phyloP scores from a whole-genome alignment of 805 yeast genomes.

The Candida orba region DNA sequence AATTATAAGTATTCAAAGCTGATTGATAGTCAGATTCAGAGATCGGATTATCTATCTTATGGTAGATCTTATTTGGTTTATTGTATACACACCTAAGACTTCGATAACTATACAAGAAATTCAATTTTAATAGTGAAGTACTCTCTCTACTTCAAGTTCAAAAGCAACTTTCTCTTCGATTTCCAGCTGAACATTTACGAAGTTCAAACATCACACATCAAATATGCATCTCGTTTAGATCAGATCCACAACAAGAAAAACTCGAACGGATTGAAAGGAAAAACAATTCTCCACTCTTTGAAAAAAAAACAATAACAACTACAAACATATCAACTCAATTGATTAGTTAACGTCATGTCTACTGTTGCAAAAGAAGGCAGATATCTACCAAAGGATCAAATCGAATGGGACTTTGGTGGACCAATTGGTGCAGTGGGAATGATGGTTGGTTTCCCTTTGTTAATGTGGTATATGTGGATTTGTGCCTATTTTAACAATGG shows the following conservation, averaged over 20 bases:
- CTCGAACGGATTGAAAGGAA: neutral
- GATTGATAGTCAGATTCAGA: no score
- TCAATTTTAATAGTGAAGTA: no score
- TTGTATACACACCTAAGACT: no score
- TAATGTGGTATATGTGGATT: slow-evolving; percentile 97
- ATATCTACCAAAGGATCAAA: slow-evolving; percentile 40
- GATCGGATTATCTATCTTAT: no score
- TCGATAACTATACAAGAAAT: no score
- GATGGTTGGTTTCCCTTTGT: slow-evolving; percentile 86
- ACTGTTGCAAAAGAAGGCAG: slow-evolving; percentile 13
- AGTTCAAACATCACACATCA: no score
- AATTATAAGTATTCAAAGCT: no score
- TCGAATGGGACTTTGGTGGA: slow-evolving; percentile 91
- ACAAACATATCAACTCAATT: neutral
- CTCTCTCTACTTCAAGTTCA: no score
- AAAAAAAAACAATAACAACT: no score
- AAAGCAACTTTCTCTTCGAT: no score
- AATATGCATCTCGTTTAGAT: neutral
- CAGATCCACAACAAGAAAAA: neutral
- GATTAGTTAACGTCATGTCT: neutral
- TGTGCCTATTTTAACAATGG: slow-evolving; percentile 78
- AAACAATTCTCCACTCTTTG: no score
- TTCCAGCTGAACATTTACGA: neutral
- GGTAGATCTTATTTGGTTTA: no score
- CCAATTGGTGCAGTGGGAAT: slow-evolving; percentile 82